Percentiles rank a stretch among this genome's conserved stretches.
Evolutionary conservation across 75 land plant species (phyloP).

Genomic region (Cunninghamia lanceolata): DNA sequence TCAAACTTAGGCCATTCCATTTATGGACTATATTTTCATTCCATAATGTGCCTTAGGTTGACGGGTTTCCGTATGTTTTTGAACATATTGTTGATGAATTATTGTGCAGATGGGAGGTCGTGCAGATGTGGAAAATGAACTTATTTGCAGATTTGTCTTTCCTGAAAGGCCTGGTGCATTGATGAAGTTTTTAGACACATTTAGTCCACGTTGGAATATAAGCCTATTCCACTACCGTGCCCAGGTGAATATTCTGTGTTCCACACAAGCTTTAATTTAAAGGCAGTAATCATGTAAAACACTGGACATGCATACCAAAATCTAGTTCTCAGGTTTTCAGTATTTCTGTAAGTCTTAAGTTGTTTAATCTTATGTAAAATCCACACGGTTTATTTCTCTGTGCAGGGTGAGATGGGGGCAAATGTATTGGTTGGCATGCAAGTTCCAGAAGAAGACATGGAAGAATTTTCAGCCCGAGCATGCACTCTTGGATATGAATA

Average conservation of each 20-base stretch:
- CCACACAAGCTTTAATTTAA: background rate
- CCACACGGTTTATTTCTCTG: background rate
- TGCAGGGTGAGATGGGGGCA: conserved; percentile 71
- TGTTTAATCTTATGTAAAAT: background rate
- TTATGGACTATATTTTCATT: background rate
- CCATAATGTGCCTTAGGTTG: background rate
- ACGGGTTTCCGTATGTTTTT: background rate
- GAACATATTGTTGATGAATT: conserved; percentile 8
- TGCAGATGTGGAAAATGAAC: conserved; percentile 49
- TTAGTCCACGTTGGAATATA: conserved; percentile 79
- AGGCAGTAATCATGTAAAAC: background rate
- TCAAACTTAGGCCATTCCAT: background rate
- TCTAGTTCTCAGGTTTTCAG: background rate
- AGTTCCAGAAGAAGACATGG: conserved; percentile 24
- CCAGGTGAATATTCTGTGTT: conserved; percentile 37
- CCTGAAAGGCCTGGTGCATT: conserved; percentile 86
- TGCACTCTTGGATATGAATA: conserved; percentile 55
- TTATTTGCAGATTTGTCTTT: conserved; percentile 62
- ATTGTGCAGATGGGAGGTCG: conserved; percentile 65
- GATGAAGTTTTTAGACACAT: conserved; percentile 63
- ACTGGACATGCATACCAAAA: background rate
- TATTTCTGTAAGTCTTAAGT: background rate
- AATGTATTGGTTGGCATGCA: conserved; percentile 77
- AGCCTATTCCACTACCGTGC: conserved; percentile 73
- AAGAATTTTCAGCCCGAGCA: conserved; percentile 44